Conservation (phyloP, 441 rosid species). For the Erodium moschatum region DNA sequence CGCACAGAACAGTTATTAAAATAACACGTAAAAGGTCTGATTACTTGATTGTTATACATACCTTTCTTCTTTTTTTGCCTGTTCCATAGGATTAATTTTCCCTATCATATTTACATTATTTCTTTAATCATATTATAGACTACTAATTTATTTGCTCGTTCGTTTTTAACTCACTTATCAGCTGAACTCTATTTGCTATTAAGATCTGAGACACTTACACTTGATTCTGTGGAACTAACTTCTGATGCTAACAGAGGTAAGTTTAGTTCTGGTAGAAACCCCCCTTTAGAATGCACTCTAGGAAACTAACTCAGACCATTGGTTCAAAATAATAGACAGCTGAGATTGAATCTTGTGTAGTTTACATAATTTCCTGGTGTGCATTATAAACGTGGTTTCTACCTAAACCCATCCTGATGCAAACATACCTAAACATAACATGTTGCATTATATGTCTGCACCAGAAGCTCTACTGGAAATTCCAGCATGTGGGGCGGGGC, state of each 20-base stretch:
- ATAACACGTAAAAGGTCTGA: slow-evolving; percentile 18
- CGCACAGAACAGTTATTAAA: neutral
- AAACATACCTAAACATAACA: neutral
- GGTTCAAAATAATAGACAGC: no score
- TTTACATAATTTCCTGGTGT: no score
- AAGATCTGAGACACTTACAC: neutral
- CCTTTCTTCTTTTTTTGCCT: slow-evolving; percentile 16
- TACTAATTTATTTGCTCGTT: neutral
- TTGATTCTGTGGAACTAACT: neutral
- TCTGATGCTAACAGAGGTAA: neutral
- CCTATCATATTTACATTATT: slow-evolving; percentile 19
- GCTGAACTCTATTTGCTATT: no score
- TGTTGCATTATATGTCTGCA: neutral
- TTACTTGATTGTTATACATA: slow-evolving; percentile 22
- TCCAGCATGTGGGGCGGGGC: neutral
- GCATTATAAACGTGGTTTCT: no score
- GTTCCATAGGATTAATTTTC: slow-evolving; percentile 24
- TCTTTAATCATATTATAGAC: slow-evolving; percentile 16
- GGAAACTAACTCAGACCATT: no score
- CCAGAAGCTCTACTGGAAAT: neutral
- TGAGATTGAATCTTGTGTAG: no score
- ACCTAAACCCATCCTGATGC: neutral
- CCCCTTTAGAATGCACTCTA: no score
- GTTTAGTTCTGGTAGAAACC: no score
- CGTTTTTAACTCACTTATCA: slow-evolving; percentile 11